These are phyloP conservation scores for Fusarium veterinarium DNA, from an alignment of 2,329 filamentous ascomycete genomes.

Conservation along the genomic window DNA sequence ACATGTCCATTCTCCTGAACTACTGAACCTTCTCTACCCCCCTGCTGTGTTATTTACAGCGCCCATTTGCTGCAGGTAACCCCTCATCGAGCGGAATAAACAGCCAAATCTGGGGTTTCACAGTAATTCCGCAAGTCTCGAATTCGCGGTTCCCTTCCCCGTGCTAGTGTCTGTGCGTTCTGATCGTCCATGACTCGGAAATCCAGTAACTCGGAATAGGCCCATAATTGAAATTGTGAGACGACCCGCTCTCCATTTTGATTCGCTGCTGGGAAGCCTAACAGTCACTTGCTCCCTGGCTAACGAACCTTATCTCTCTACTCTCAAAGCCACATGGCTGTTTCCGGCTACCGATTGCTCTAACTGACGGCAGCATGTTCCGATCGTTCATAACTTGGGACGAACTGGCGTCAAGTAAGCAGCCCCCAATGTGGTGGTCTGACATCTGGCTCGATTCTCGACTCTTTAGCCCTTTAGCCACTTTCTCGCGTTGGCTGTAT, in stretches of 20 bases:
- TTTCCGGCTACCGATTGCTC: neutral
- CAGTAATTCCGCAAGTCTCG: neutral
- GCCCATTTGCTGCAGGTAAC: neutral
- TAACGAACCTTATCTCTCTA: neutral
- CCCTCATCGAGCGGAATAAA: neutral
- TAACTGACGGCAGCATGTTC: neutral
- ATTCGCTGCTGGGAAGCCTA: neutral
- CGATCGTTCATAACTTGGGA: neutral
- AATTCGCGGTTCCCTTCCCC: neutral
- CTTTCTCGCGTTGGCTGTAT: neutral
- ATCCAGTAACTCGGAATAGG: neutral
- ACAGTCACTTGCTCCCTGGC: neutral
- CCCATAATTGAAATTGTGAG: neutral
- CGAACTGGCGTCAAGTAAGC: neutral
- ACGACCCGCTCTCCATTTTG: neutral
- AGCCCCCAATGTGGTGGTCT: neutral
- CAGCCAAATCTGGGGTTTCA: neutral
- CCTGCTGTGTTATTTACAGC: neutral
- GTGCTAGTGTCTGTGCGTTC: neutral
- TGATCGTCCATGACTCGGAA: neutral
- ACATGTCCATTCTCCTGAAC: neutral
- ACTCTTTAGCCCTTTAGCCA: neutral
- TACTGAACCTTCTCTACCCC: neutral
- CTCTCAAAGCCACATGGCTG: neutral
- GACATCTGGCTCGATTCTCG: neutral